These are phyloP conservation scores for Tulasnella sp. DNA, from an alignment of 768 basidiomycete species.

Conservation along the genomic window DNA sequence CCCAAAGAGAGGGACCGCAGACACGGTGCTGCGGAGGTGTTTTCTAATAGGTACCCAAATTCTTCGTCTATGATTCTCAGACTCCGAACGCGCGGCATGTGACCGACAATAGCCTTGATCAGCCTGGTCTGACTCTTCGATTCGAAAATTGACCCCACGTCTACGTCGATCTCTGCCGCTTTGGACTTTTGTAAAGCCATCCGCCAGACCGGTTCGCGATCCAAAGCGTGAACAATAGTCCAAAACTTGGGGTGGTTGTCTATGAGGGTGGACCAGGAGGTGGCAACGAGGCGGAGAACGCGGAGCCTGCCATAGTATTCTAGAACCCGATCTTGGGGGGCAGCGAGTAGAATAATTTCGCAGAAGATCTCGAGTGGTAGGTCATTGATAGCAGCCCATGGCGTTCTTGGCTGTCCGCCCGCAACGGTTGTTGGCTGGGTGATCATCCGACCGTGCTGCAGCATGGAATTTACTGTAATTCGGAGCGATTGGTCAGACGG, in stretches of 20 bases:
- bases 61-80: not conserved
- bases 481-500: not conserved
- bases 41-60: not conserved
- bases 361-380: not conserved
- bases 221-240: not conserved
- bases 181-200: not conserved
- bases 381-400: not conserved
- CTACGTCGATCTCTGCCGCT: not conserved
- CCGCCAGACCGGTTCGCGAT: not conserved
- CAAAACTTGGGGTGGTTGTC: not conserved
- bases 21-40: not conserved
- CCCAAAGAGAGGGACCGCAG: not conserved
- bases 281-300: too few species aligned
- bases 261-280: too few species aligned
- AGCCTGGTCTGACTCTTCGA: not conserved
- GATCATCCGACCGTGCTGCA: not conserved
- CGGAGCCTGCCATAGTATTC: too few species aligned
- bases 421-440: not conserved
- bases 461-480: not conserved
- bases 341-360: too few species aligned
- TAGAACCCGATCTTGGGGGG: too few species aligned
- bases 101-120: too few species aligned
- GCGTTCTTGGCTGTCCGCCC: not conserved
- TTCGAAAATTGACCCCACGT: not conserved
- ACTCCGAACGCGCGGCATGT: not conserved